A percentile compares a stretch with the other conserved stretches of the same genome.
These are phyloP conservation scores for Penicillium lividum DNA, from an alignment of 495 filamentous ascomycete species.

Conservation along the genomic window DNA sequence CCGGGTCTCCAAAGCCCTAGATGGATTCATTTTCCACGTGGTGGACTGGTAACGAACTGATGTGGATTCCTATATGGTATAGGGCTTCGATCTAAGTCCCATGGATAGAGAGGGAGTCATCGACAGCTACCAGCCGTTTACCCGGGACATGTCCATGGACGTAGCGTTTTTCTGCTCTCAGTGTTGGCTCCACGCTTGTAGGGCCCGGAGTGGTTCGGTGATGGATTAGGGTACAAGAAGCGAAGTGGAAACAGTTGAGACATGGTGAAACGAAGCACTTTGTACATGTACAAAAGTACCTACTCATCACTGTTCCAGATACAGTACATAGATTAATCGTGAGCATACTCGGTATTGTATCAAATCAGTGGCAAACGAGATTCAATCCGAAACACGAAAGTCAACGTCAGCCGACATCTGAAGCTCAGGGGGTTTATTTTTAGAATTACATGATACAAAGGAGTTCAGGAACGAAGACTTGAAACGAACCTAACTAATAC, in stretches of 20 bases:
- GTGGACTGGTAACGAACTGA: background rate
- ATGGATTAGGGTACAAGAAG: background rate
- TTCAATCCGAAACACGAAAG: background rate
- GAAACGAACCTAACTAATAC: background rate
- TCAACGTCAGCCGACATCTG: slow-evolving; percentile 1
- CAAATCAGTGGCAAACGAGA: background rate
- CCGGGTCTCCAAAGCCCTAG: background rate
- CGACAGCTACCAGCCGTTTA: too few relatives aligned
- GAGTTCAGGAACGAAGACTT: background rate
- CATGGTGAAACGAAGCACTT: too few relatives aligned
- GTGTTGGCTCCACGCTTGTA: background rate
- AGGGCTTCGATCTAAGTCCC: background rate
- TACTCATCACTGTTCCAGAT: too few relatives aligned
- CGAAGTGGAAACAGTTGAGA: background rate
- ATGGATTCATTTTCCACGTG: background rate
- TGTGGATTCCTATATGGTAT: too few relatives aligned
- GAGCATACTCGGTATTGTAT: background rate
- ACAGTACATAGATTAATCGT: too few relatives aligned
- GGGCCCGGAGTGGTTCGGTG: background rate
- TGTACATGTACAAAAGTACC: too few relatives aligned
- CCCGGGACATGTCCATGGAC: too few relatives aligned
- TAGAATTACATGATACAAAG: slow-evolving; percentile 6
- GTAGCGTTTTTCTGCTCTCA: background rate
- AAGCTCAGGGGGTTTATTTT: slow-evolving; percentile 4
- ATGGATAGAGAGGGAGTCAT: too few relatives aligned